phyloP scores from a whole-genome alignment of 1,284 basidiomycete species.

The Cutaneotrichosporon daszewskae region DNA sequence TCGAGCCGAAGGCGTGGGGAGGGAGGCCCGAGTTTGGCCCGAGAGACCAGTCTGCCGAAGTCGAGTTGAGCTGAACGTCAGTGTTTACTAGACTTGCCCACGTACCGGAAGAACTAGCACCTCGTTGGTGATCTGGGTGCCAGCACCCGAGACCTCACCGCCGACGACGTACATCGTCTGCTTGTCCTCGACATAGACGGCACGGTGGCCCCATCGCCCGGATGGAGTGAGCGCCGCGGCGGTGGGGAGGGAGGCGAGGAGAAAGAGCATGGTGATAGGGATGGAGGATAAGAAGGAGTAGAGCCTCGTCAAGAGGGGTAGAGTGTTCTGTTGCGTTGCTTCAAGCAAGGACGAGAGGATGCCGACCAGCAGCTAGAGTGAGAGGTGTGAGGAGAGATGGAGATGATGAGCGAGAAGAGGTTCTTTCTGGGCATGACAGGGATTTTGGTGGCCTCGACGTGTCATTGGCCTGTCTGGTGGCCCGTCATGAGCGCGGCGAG shows the following conservation, averaged over 20 bases:
- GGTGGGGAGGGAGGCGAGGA: conserved; percentile 21
- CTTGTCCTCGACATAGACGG: conserved; percentile 37
- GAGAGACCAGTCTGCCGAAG: conserved; percentile 31
- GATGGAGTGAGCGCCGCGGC: conserved; percentile 24
- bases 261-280: conserved; percentile 12
- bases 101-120: conserved; percentile 41
- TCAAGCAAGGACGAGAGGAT: neutral
- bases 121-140: conserved; percentile 46
- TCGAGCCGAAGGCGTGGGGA: conserved; percentile 43
- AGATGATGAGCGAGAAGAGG: conserved; percentile 5
- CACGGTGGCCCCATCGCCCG: conserved; percentile 46
- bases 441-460: too few relatives aligned
- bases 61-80: conserved; percentile 33
- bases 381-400: conserved; percentile 6
- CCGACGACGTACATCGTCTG: conserved; percentile 45
- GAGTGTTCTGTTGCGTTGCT: conserved; percentile 12
- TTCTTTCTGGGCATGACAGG: too few relatives aligned
- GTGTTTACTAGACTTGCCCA: conserved; percentile 1
- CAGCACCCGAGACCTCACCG: conserved; percentile 32
- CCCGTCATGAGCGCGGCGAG: too few relatives aligned
- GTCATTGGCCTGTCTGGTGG: too few relatives aligned
- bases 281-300: conserved; percentile 4
- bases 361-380: conserved; percentile 37
- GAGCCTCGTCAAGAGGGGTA: conserved; percentile 13
- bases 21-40: conserved; percentile 36